These are phyloP conservation scores for Tuber indicum DNA, from an alignment of 495 filamentous ascomycete genomes.

Conservation along the genomic window DNA sequence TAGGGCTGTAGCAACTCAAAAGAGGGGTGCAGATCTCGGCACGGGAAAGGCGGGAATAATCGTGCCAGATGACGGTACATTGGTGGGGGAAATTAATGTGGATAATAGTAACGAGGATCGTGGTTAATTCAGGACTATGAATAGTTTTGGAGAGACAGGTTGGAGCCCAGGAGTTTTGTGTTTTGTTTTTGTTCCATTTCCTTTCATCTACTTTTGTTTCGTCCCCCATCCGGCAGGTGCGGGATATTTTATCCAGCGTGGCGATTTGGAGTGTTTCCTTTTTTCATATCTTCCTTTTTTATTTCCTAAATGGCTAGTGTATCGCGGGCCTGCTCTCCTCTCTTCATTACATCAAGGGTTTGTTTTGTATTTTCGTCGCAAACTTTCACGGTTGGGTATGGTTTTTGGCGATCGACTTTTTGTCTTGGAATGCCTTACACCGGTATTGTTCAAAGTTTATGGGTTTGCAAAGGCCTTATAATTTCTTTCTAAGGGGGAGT, in stretches of 20 bases:
- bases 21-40: constrained; percentile 19
- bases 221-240: neutral
- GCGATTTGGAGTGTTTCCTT: constrained; percentile 1
- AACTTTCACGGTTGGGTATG: neutral
- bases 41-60: constrained; percentile 24
- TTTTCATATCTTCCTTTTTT: constrained; percentile 2
- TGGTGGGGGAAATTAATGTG: constrained; percentile 27
- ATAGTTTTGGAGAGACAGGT: neutral
- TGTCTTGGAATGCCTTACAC: neutral
- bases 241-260: neutral
- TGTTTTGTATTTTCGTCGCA: constrained; percentile 1
- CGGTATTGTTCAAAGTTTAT: neutral
- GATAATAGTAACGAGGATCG: constrained; percentile 29
- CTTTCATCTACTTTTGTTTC: neutral
- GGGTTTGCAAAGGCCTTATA: neutral
- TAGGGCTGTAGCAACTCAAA: constrained; percentile 20
- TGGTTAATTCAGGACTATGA: neutral
- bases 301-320: neutral
- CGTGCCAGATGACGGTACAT: constrained; percentile 20
- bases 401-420: neutral
- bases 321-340: neutral
- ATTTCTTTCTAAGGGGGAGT: neutral
- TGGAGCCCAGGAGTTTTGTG: constrained; percentile 2
- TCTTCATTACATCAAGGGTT: neutral
- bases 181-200: constrained; percentile 6